A percentile compares a stretch with the other conserved stretches of the same genome.
Evolutionary conservation across 2,329 filamentous ascomycete genomes (phyloP).

Genomic region (Gnomoniopsis smithogilvyi): DNA sequence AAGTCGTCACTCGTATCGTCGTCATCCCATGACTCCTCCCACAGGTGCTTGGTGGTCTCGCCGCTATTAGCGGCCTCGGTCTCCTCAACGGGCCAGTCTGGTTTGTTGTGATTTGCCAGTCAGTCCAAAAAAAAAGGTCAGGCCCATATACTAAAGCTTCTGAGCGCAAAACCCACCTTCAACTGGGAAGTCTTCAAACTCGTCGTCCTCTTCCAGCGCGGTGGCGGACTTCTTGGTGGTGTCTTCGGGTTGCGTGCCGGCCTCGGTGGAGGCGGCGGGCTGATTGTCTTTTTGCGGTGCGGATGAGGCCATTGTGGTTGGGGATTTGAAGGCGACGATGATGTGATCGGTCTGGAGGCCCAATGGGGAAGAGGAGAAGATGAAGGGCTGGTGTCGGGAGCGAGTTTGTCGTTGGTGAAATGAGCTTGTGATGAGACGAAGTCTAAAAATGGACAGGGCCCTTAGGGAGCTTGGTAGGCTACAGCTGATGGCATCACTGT

Average conservation of each 20-base stretch:
- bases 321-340: slow-evolving; percentile 16
- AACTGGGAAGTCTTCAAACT: slow-evolving; percentile 98
- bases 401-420: background rate
- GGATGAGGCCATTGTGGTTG: slow-evolving; percentile 31
- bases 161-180: slow-evolving; percentile 63
- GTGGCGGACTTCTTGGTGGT: slow-evolving; percentile 61
- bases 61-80: slow-evolving; percentile 72
- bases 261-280: slow-evolving; percentile 34
- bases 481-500: slow-evolving; percentile 13
- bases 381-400: background rate
- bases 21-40: slow-evolving; percentile 99
- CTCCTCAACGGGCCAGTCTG: slow-evolving; percentile 92
- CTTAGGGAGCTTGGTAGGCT: slow-evolving; percentile 9
- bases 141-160: background rate
- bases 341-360: background rate
- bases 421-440: background rate
- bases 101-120: background rate
- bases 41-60: slow-evolving; percentile 73
- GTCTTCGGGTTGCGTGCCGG: slow-evolving; percentile 35
- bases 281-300: slow-evolving; percentile 35
- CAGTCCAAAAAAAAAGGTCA: background rate
- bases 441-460: background rate
- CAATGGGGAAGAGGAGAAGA: background rate
- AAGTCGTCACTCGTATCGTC: slow-evolving; percentile 98
- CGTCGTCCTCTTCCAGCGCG: slow-evolving; percentile 91